Conservation (phyloP, 257 asterid genomes). For the Perilla frutescens region DNA sequence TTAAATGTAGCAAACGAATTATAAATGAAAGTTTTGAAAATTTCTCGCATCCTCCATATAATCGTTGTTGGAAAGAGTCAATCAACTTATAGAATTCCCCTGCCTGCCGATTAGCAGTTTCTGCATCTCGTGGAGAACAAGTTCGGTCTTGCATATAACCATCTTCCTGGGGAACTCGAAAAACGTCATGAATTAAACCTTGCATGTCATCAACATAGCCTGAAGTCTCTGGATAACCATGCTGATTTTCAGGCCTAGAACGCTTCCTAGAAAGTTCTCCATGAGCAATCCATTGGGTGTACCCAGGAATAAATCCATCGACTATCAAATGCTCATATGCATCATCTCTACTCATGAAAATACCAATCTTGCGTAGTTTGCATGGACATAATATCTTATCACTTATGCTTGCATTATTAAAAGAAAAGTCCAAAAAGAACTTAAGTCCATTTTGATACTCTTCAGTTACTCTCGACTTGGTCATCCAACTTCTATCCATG, state of each 20-base stretch:
- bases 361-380: not conserved
- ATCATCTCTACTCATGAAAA: not conserved
- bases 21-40: not conserved
- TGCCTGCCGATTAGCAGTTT: not conserved
- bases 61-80: not conserved
- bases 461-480: no score
- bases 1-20: not conserved
- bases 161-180: not conserved
- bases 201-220: not conserved
- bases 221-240: not conserved
- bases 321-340: constrained; percentile 2
- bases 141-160: not conserved
- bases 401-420: not conserved
- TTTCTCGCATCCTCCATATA: not conserved
- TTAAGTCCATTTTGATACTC: no score
- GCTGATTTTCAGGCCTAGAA: not conserved
- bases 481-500: no score
- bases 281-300: constrained; percentile 19
- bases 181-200: not conserved
- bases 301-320: not conserved
- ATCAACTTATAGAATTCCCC: not conserved
- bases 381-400: constrained; percentile 6
- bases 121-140: no score
- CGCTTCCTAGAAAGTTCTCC: not conserved
- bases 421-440: not conserved